Conservation (phyloP, 352 stramenopile species). For the Globisporangium abappressorium region DNA sequence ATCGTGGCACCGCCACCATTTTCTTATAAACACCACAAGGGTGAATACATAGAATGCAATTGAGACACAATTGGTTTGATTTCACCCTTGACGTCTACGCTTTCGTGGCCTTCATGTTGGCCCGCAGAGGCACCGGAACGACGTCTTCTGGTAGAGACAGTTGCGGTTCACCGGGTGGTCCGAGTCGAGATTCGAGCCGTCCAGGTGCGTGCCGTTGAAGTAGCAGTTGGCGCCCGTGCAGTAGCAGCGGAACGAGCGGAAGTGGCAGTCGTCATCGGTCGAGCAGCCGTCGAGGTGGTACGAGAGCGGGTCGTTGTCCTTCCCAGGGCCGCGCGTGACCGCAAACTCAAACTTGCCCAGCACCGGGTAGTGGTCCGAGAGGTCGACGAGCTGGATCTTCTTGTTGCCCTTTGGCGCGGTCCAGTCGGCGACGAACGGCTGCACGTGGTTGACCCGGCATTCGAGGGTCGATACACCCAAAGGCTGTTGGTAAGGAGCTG, state of each 20-base stretch:
- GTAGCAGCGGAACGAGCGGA: constrained; percentile 68
- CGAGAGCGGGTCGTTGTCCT: constrained; percentile 48
- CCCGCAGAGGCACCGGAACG: constrained; percentile 59
- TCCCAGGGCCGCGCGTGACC: constrained; percentile 34
- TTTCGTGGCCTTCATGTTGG: constrained; percentile 34
- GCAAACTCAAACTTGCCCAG: constrained; percentile 65
- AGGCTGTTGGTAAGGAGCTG: constrained; percentile 69
- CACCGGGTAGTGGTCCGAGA: constrained; percentile 82
- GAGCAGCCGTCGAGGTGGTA: constrained; percentile 79
- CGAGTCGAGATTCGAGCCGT: constrained; percentile 51
- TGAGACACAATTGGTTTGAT: neutral
- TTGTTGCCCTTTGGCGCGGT: constrained; percentile 46
- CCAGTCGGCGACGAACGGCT: constrained; percentile 63
- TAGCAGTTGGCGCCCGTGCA: constrained; percentile 66
- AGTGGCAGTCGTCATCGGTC: constrained; percentile 65
- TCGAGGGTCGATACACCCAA: constrained; percentile 47
- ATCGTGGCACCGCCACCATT: neutral
- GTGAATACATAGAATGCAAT: neutral
- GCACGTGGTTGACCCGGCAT: constrained; percentile 50
- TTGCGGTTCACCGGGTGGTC: constrained; percentile 71
- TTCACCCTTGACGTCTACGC: neutral
- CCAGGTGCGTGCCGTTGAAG: constrained; percentile 50
- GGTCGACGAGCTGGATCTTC: constrained; percentile 58
- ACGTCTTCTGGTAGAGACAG: constrained; percentile 69
- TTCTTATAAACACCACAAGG: constrained; percentile 4